Evolutionary conservation across 805 yeast species (phyloP).

Genomic region (Lipomyces anomalus): DNA sequence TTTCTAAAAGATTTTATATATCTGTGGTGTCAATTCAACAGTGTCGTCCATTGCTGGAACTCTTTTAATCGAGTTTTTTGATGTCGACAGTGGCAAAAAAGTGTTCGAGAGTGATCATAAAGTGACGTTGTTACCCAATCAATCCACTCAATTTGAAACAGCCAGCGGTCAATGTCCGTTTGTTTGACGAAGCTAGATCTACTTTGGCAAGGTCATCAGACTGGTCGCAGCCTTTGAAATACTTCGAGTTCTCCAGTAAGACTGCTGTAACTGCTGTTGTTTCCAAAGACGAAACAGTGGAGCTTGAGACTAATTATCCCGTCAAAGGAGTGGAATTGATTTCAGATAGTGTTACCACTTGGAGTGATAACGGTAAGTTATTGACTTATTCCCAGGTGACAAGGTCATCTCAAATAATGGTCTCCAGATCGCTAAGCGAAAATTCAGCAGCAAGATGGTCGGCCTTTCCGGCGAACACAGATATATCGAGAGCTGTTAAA

Average conservation of each 20-base stretch:
- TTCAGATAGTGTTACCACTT: conserved; percentile 26
- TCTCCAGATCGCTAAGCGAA: no score
- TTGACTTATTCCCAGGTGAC: conserved; percentile 44
- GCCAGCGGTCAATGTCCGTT: conserved; percentile 24
- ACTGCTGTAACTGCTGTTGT: conserved; percentile 26
- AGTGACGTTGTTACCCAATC: conserved; percentile 28
- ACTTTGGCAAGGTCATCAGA: conserved; percentile 36
- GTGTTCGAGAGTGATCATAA: conserved; percentile 1
- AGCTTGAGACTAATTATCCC: conserved; percentile 34
- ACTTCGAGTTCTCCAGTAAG: conserved; percentile 32
- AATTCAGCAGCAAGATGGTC: no score
- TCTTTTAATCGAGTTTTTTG: conserved; percentile 32
- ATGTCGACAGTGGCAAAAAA: conserved; percentile 34
- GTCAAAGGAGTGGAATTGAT: conserved; percentile 43
- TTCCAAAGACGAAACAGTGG: conserved; percentile 30
- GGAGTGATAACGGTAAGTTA: conserved; percentile 45
- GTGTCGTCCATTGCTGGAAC: conserved; percentile 24
- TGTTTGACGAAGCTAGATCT: conserved; percentile 15
- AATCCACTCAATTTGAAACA: conserved; percentile 32
- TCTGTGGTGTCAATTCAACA: conserved; percentile 41
- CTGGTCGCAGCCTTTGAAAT: conserved; percentile 50
- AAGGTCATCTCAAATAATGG: no score
- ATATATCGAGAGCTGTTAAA: no score
- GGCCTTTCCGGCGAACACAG: no score
- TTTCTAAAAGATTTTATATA: conserved; percentile 33